Evolutionary conservation across 345 rosid genomes (phyloP).

Genomic region (Arabis hirsuta): DNA sequence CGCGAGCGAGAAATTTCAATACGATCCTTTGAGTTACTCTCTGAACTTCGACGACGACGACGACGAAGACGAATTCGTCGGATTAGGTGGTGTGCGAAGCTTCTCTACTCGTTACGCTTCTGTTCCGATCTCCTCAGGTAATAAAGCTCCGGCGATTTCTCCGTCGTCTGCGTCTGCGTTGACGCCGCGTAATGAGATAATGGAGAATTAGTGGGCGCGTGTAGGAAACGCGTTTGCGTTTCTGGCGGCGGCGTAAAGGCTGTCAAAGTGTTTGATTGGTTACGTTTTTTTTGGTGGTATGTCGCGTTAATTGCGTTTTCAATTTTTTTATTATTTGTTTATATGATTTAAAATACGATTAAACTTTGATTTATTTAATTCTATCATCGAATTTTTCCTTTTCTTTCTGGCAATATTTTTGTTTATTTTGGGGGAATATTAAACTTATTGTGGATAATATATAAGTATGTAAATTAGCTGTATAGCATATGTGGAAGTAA

Average conservation of each 20-base stretch:
- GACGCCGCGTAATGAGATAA: slow-evolving; percentile 36
- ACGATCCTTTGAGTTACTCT: slow-evolving; percentile 87
- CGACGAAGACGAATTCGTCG: slow-evolving; percentile 46
- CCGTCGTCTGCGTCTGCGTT: slow-evolving; percentile 26
- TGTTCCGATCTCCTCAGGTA: slow-evolving; percentile 45
- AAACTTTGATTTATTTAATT: slow-evolving; percentile 14
- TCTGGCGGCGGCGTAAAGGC: slow-evolving; percentile 27
- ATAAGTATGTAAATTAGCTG: slow-evolving; percentile 36
- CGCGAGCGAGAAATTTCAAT: slow-evolving; percentile 66
- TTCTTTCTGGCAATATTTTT: slow-evolving; percentile 6
- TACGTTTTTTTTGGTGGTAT: slow-evolving; percentile 9
- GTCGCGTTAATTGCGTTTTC: slow-evolving; percentile 31
- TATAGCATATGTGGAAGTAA: slow-evolving; percentile 31
- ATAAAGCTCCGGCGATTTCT: slow-evolving; percentile 32
- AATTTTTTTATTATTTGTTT: background rate
- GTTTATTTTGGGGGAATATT: slow-evolving; percentile 3
- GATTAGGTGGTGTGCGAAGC: slow-evolving; percentile 47
- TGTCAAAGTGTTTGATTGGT: slow-evolving; percentile 38
- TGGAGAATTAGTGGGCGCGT: slow-evolving; percentile 39
- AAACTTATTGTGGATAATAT: background rate
- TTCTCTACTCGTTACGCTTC: slow-evolving; percentile 76
- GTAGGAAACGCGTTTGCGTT: slow-evolving; percentile 35
- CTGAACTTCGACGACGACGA: slow-evolving; percentile 79
- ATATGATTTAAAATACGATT: slow-evolving; percentile 15
- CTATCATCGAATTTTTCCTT: background rate